Base-by-base conservation (phyloP, 352 stramenopile genomes). In the Globisporangium cederbergense region DNA sequence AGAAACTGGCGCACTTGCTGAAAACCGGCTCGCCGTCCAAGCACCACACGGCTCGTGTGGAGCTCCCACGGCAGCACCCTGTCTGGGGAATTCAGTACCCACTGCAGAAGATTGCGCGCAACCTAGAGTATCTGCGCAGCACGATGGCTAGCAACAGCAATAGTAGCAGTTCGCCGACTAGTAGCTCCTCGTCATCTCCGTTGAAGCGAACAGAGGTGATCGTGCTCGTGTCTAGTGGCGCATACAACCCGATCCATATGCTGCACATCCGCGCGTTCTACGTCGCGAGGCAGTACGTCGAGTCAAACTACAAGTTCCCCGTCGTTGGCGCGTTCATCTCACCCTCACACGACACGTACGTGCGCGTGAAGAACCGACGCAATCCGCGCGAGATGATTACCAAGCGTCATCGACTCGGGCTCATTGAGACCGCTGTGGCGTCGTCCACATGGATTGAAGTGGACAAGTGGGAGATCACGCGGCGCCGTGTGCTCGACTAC, bases 381-480 rank as follows among this genome's bases (percentile, higher is more conserved):
- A 89, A 86, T 14, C 72, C 82, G n/a, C 78, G 76, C 8, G 78
- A 93, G 52, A 90, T 93, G 84, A 89, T 93, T 66, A 80, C 83
- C 5, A 86, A 86, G 64, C 72, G 79, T 8, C 82, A 91, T 59
- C 79, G 84, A 20, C 57, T 91, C 16, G 82, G 66, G 5, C 66
- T 90, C 56, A 81, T 89, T 25, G 84, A 93, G 55, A 74, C 81
- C 9, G 81, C 84, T 1, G 78, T 90, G 11, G 78, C 75, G 8
- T 78, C 75, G 3, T 91, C 81, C 0, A 90, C 81, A 14, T 93
- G 84, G 84, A 91, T 93, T 58, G 78, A 93, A 66, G 81, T 88
- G n/a, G 81, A 93, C 70, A 93, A 91, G 64, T 90, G 84, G 82
- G 84, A 91, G 66, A 91, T 91, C 65, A 93, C 81, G 66, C 73